Conservation (phyloP, 768 basidiomycete genomes). For the Boletus rubescentipes region DNA sequence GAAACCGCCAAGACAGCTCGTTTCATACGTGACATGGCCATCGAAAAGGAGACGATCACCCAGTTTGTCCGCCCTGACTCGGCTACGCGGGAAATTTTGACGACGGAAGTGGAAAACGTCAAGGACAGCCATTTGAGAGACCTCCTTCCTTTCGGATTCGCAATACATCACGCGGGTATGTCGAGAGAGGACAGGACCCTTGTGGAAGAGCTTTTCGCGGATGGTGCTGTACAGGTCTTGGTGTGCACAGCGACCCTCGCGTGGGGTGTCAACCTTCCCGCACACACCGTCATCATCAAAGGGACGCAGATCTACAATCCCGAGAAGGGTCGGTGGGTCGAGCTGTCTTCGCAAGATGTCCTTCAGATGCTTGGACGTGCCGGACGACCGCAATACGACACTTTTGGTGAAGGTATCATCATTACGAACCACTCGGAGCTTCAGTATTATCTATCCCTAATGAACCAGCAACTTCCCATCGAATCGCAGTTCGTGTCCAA, state of each 20-base stretch:
- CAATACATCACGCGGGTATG: constrained; percentile 98
- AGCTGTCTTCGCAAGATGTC: constrained; percentile 93
- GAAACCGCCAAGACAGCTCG: constrained; percentile 97
- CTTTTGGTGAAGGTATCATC: constrained; percentile 95
- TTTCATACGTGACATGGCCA: constrained; percentile 91
- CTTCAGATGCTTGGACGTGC: constrained; percentile 98
- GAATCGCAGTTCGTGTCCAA: constrained; percentile 93
- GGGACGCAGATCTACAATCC: constrained; percentile 99
- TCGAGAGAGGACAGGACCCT: constrained; percentile 83
- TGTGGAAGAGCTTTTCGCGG: constrained; percentile 93
- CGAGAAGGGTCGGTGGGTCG: constrained; percentile 97
- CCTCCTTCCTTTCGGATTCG: constrained; percentile 93
- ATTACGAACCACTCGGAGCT: constrained; percentile 97
- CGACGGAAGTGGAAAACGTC: constrained; percentile 78
- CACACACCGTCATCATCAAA: constrained; percentile 98
- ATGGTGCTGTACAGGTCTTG: constrained; percentile 89
- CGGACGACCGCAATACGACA: constrained; percentile 96
- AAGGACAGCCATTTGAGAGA: constrained; percentile 84
- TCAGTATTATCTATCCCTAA: constrained; percentile 91
- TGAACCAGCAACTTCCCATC: constrained; percentile 98
- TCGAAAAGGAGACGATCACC: constrained; percentile 95
- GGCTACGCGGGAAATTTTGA: constrained; percentile 86
- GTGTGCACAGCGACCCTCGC: constrained; percentile 98
- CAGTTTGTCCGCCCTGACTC: constrained; percentile 95
- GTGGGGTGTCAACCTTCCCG: constrained; percentile 99